These are phyloP conservation scores for Coemansia aciculifera DNA, from an alignment of 192 early-diverging fungal species.

Conservation along the genomic window DNA sequence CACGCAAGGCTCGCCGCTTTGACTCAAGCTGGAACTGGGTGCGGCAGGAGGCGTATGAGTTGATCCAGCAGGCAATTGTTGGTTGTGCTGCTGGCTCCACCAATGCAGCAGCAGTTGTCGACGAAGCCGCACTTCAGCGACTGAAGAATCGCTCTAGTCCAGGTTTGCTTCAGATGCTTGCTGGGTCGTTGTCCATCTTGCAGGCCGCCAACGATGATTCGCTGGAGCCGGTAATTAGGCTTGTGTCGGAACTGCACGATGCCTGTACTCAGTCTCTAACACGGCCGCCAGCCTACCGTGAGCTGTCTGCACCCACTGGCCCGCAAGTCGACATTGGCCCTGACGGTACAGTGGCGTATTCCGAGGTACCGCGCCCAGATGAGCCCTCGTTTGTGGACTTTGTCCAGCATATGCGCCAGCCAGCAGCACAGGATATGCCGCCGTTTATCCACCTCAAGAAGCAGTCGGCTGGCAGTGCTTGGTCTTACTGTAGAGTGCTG, in stretches of 20 bases:
- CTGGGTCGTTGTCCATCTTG: conserved; percentile 59
- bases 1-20: conserved; percentile 80
- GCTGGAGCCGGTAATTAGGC: conserved; percentile 48
- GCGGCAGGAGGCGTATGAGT: conserved; percentile 48
- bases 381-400: conserved; percentile 81
- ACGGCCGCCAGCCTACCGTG: conserved; percentile 75
- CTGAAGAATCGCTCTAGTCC: conserved; percentile 82
- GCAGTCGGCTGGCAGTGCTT: conserved; percentile 4
- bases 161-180: conserved; percentile 73
- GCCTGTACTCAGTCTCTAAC: conserved; percentile 75
- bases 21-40: conserved; percentile 98
- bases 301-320: conserved; percentile 77
- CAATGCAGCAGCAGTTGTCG: conserved; percentile 72
- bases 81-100: conserved; percentile 17
- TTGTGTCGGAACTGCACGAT: conserved; percentile 70
- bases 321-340: conserved; percentile 74
- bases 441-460: conserved; percentile 12
- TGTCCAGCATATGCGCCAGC: conserved; percentile 69
- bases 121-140: conserved; percentile 31
- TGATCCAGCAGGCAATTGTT: conserved; percentile 81
- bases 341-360: conserved; percentile 74
- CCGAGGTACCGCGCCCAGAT: conserved; percentile 75
- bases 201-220: conserved; percentile 65
- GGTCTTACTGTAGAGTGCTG: conserved; percentile 68
- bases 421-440: conserved; percentile 54